Evolutionary conservation across 768 basidiomycete genomes (phyloP), one percentile per base, ranked within the genome.

Genomic region (Russula abietina): DNA sequence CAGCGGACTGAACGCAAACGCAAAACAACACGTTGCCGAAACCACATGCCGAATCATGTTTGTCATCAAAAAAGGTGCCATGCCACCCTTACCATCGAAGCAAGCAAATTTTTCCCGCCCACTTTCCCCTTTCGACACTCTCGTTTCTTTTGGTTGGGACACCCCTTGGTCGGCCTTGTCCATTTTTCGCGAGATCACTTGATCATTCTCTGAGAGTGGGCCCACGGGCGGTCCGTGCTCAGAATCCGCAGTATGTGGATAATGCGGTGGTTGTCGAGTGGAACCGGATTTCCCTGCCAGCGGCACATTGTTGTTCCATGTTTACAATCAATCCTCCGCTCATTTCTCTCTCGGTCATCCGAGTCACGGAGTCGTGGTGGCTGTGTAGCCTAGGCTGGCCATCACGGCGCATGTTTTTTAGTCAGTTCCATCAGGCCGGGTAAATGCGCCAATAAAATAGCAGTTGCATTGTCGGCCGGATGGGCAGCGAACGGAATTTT

Each of bases 101-200:
- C 62, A 49, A 26, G 28, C 46, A 54, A 64, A 60, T 22, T 51
- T 64, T 60, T 51, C 51, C 59, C 50, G 24, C 32, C 38, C 30
- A 32, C 49, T 60, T 64, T 59, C 63, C 63, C 63, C 63, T 60
- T 64, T 55, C 48, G 58, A 55, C 19, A 6, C n/a, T 17, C 38
- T 39, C 38, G 38, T 49, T 24, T 64, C 53, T 28, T 64, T 55
- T 59, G 26, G 46, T 28, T 32, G 46, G 36, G 26, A 59, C 41
- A 19, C 36, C 52, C 55, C 52, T 59, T 45, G 56, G 56, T 39
- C 50, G 57, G 43, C 38, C 17, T 30, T 55, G 28, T 46, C 57
- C 57, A 24, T 19, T 53, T 60, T 26, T 28, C 36, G 57, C 38
- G 57, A 49, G 57, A 41, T 59, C 57, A 36, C 22, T 51, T 36